A percentile compares a stretch with the other conserved stretches of the same genome.
These are phyloP conservation scores for Hymenoscyphus albidus DNA, from an alignment of 2,329 filamentous ascomycete genomes.

Conservation along the genomic window DNA sequence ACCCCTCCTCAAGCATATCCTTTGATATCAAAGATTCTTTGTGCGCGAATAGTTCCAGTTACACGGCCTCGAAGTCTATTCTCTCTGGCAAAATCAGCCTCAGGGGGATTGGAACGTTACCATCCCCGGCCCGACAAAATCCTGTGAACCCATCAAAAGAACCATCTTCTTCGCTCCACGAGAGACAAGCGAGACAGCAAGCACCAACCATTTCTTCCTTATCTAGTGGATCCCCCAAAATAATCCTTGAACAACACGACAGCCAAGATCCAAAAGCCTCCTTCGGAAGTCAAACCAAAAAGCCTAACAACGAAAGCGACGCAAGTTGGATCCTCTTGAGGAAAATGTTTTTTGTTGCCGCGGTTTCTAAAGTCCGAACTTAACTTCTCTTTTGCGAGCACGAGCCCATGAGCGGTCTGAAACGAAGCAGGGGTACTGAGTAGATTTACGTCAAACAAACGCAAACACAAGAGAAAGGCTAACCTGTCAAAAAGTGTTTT, in stretches of 20 bases:
- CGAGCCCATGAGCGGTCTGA: not conserved
- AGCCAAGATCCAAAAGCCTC: too few species aligned
- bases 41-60: not conserved
- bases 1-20: not conserved
- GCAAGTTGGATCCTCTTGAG: too few species aligned
- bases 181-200: not conserved
- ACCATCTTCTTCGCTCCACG: not conserved
- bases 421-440: not conserved
- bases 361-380: too few species aligned
- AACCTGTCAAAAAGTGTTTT: not conserved
- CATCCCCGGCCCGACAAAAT: not conserved
- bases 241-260: not conserved
- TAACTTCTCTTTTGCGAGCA: not conserved
- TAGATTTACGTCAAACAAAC: not conserved
- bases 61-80: not conserved
- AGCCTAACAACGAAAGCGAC: too few species aligned
- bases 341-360: too few species aligned
- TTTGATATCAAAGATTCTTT: not conserved
- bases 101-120: slow-evolving; percentile 2
- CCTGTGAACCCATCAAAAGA: not conserved
- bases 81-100: not conserved
- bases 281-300: too few species aligned
- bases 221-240: not conserved
- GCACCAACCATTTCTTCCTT: not conserved
- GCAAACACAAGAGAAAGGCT: not conserved